These are phyloP conservation scores for Penicillium sp. DNA, from an alignment of 2,329 filamentous ascomycete genomes.

Conservation along the genomic window DNA sequence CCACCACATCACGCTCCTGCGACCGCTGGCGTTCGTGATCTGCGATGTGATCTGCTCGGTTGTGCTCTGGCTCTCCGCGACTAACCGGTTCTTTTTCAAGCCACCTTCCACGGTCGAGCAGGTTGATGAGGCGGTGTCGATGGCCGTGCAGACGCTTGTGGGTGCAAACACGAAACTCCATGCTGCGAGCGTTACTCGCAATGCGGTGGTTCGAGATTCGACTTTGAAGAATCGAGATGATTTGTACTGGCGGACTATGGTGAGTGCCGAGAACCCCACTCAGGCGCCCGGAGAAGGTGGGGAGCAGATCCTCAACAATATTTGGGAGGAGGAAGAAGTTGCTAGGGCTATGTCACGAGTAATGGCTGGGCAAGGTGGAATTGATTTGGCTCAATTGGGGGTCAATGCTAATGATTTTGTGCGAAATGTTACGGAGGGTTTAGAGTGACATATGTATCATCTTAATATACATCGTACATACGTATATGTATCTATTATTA, in stretches of 20 bases:
- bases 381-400: slow-evolving; percentile 45
- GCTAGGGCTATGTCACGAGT: slow-evolving; percentile 67
- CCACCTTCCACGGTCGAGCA: slow-evolving; percentile 64
- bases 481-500: not conserved
- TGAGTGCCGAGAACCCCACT: slow-evolving; percentile 58
- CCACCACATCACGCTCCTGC: slow-evolving; percentile 54
- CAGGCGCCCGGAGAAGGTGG: slow-evolving; percentile 58
- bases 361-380: slow-evolving; percentile 65
- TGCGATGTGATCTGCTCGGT: slow-evolving; percentile 65
- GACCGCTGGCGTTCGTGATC: slow-evolving; percentile 63
- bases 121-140: slow-evolving; percentile 55
- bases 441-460: slow-evolving; percentile 29
- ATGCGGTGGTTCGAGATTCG: slow-evolving; percentile 73
- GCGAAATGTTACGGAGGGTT: slow-evolving; percentile 41
- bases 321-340: slow-evolving; percentile 70
- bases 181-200: slow-evolving; percentile 73
- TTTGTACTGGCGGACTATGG: slow-evolving; percentile 67
- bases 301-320: slow-evolving; percentile 35
- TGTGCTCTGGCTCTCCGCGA: slow-evolving; percentile 72
- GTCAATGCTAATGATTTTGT: slow-evolving; percentile 48
- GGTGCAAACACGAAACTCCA: slow-evolving; percentile 65
- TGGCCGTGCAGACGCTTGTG: slow-evolving; percentile 57
- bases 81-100: slow-evolving; percentile 72
- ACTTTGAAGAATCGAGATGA: slow-evolving; percentile 65
- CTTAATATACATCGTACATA: not conserved